These are phyloP conservation scores for Chrysoporthe austroafricana DNA, from an alignment of 2,329 filamentous ascomycete species.

Conservation along the genomic window DNA sequence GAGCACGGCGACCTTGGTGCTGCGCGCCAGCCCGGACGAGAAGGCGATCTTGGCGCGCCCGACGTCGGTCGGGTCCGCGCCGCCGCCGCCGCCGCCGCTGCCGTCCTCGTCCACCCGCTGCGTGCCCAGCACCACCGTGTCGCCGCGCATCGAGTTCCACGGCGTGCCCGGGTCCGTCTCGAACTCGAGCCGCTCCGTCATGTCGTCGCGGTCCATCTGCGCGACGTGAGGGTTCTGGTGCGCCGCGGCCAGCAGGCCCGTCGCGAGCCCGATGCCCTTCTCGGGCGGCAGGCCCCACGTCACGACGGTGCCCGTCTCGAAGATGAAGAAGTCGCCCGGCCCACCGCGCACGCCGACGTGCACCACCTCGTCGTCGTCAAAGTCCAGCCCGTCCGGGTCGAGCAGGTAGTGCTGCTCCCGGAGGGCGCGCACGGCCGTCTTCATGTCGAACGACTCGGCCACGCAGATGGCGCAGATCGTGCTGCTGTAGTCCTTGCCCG, in stretches of 20 bases:
- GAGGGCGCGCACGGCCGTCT: slow-evolving; percentile 59
- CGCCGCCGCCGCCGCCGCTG: too few relatives aligned
- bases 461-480: slow-evolving; percentile 65
- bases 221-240: slow-evolving; percentile 74
- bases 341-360: slow-evolving; percentile 63
- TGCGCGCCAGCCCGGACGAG: slow-evolving; percentile 88
- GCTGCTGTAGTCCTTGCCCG: slow-evolving; percentile 41
- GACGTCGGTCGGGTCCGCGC: slow-evolving; percentile 52
- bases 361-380: slow-evolving; percentile 65
- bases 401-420: slow-evolving; percentile 63
- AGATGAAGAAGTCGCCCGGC: slow-evolving; percentile 88
- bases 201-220: slow-evolving; percentile 79
- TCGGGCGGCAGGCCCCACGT: slow-evolving; percentile 85
- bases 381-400: slow-evolving; percentile 64
- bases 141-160: slow-evolving; percentile 78
- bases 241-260: slow-evolving; percentile 73
- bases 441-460: slow-evolving; percentile 68
- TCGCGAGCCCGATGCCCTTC: slow-evolving; percentile 70
- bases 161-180: slow-evolving; percentile 74
- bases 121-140: slow-evolving; percentile 87
- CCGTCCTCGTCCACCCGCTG: slow-evolving; percentile 47
- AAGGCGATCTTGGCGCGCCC: slow-evolving; percentile 84
- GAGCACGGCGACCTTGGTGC: slow-evolving; percentile 90
- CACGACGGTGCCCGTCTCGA: slow-evolving; percentile 91
- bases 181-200: slow-evolving; percentile 66